Percentiles rank a stretch among this genome's conserved stretches.
phyloP scores from a whole-genome alignment of 2,329 filamentous ascomycete genomes.

The Aureobasidium sp. region DNA sequence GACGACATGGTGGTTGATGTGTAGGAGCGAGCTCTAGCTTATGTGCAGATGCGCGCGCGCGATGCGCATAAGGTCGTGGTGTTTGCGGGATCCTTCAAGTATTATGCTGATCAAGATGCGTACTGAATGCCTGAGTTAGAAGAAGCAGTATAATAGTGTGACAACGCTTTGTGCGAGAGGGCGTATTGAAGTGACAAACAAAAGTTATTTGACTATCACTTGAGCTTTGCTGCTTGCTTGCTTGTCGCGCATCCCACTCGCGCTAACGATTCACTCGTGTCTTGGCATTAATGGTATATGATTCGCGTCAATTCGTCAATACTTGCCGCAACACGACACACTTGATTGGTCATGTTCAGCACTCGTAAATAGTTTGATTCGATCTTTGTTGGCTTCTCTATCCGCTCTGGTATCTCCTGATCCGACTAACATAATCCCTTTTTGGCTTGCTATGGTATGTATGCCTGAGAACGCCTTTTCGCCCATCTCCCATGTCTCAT shows the following conservation, averaged over 20 bases:
- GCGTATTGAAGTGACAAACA: background rate
- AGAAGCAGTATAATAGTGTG: background rate
- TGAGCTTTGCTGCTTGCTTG: slow-evolving; percentile 1
- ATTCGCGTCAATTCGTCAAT: background rate
- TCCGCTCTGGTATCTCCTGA: background rate
- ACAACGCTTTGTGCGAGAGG: background rate
- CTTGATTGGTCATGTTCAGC: background rate
- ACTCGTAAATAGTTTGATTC: too few relatives aligned
- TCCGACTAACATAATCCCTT: background rate
- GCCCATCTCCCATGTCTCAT: background rate
- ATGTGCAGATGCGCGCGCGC: background rate
- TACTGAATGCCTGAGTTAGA: background rate
- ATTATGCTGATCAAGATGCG: background rate
- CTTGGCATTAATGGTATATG: background rate
- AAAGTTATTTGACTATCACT: slow-evolving; percentile 1
- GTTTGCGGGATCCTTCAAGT: background rate
- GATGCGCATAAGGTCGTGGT: background rate
- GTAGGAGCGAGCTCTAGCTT: background rate
- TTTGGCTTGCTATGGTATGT: background rate
- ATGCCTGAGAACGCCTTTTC: slow-evolving; percentile 8
- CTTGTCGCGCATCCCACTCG: background rate
- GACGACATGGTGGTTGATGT: slow-evolving; percentile 49
- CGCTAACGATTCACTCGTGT: background rate
- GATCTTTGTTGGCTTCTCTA: background rate
- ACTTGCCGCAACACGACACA: background rate